Percentiles rank a stretch among this genome's conserved stretches.
Conservation (phyloP, 352 stramenopile species). For the Thraustotheca clavata region DNA sequence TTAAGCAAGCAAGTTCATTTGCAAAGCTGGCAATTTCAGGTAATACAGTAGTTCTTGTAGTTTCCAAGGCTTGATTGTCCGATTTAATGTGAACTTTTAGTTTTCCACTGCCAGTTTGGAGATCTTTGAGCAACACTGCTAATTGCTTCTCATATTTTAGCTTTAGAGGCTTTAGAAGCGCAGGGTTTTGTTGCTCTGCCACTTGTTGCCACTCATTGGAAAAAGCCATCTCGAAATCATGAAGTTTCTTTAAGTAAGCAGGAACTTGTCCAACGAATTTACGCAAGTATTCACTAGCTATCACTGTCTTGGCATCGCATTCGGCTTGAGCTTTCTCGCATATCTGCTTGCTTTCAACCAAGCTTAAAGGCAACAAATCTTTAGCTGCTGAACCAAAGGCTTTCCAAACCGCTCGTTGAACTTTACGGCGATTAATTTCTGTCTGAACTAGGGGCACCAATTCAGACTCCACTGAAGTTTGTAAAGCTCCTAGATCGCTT, state of each 20-base stretch:
- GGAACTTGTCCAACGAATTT: constrained; percentile 10
- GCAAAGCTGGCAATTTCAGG: background rate
- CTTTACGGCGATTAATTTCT: constrained; percentile 13
- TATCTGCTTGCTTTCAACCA: background rate
- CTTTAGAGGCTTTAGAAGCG: constrained; percentile 8
- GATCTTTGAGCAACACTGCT: constrained; percentile 1
- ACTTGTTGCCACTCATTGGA: background rate
- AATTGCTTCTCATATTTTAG: constrained; percentile 14
- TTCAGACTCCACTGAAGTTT: background rate
- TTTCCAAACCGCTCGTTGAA: constrained; percentile 13
- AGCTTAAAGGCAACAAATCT: background rate
- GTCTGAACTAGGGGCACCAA: background rate
- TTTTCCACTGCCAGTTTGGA: constrained; percentile 6
- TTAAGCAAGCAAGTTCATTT: background rate
- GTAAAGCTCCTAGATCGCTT: background rate
- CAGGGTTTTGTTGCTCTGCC: constrained; percentile 18
- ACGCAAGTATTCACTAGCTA: background rate
- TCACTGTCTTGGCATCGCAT: background rate
- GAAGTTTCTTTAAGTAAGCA: constrained; percentile 11
- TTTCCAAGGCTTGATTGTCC: background rate
- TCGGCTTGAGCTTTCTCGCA: background rate
- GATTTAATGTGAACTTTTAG: background rate
- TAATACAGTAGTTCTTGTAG: background rate
- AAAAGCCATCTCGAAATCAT: background rate
- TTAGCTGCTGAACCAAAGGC: constrained; percentile 15